Base-by-base conservation (phyloP, 345 rosid genomes). In the Moringa oleifera region DNA sequence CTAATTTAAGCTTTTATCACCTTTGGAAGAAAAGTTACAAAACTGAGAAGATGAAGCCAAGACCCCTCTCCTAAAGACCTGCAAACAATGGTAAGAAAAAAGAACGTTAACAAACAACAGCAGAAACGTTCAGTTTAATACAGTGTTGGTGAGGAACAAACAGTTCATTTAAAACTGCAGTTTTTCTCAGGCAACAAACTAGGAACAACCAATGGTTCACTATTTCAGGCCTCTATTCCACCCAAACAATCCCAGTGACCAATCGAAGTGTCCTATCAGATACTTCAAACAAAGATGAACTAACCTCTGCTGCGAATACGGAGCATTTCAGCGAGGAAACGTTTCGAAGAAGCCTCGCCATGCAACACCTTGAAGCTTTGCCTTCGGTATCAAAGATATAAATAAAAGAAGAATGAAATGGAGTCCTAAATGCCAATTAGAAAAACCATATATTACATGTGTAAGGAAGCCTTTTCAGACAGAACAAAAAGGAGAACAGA, bases 291-390 rank as follows among this genome's bases (percentile, higher is more conserved):
- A 21, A 23, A 0, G 9, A 15, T 4, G 33, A 57, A 79, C 96
- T 45, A 57, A 79, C 96, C 91, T 77, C 78, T 0, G 87, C 75
- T 0, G 69, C 58, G 53, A 78, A 25, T 0, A 81, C 56, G 63
- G 79, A 67, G 61, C 71, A 76, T 68, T 66, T 77, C 20, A 85
- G 72, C 41, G 55, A 65, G 69, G 74, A 76, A 45, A 74, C 60
- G 64, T 73, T 84, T 56, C 83, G 85, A 68, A 85, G 70, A 67
- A 85, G 75, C 73, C 80, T 70, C 64, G 88, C 86, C 96, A 90
- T 87, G 10, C 59, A 68, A 72, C 41, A 52, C 58, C 10, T 11
- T 36, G 10, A 52, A 0, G 19, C 31, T n/a, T 22, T 16, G n/a
- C n/a, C 19, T 49, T 20, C 25, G 13, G 52, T 36, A 21, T 6